Evolutionary conservation across 208 protist species (phyloP).

Genomic region (Leishmania gerbilli): DNA sequence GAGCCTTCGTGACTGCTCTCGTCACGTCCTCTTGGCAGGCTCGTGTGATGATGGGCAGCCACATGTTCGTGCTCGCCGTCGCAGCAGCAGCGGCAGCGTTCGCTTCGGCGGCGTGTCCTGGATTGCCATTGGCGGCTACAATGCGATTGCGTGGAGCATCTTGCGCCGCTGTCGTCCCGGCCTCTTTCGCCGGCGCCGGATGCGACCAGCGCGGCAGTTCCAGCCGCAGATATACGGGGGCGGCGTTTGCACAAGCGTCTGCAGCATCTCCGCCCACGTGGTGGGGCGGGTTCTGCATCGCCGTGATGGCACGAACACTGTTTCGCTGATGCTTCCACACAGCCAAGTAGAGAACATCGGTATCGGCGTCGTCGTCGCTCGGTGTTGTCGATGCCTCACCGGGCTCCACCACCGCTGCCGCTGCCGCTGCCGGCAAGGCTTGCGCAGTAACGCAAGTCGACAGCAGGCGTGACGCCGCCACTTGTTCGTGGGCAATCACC

Average conservation of each 20-base stretch:
- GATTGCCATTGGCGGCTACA: not conserved
- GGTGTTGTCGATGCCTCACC: not conserved
- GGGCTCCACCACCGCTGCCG: not conserved
- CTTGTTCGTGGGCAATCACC: conserved; percentile 16
- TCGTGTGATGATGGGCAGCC: conserved; percentile 3
- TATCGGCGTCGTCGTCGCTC: not conserved
- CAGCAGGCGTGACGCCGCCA: not conserved
- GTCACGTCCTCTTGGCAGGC: conserved; percentile 7
- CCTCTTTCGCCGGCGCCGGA: not conserved
- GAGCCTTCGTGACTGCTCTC: not conserved
- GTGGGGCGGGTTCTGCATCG: not conserved
- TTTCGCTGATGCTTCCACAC: conserved; percentile 27
- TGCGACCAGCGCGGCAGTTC: conserved; percentile 15
- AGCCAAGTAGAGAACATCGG: conserved; percentile 15
- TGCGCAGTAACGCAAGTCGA: not conserved
- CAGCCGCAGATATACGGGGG: conserved; percentile 18
- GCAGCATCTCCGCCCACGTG: not conserved
- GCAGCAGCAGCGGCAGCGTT: not conserved
- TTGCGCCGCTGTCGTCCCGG: not conserved
- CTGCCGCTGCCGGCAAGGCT: not conserved
- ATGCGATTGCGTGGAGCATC: not conserved
- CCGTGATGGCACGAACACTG: not conserved
- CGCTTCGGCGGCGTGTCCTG: not conserved
- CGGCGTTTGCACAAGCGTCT: not conserved
- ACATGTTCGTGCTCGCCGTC: not conserved